phyloP scores from a whole-genome alignment of 2,329 filamentous ascomycete species.

The Mycosphaerella sp. region DNA sequence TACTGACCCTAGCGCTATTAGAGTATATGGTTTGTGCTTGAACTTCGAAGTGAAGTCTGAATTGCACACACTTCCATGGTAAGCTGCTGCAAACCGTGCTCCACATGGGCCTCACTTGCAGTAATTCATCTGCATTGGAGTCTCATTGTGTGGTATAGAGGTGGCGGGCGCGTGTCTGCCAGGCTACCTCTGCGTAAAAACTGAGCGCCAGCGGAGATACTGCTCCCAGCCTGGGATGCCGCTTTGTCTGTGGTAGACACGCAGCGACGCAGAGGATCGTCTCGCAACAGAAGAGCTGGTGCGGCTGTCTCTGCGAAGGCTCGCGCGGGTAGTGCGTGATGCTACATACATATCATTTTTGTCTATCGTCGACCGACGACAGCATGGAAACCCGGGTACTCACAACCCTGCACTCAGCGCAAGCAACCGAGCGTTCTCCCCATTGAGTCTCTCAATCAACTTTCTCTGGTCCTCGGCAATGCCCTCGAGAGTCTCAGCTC shows the following conservation, averaged over 20 bases:
- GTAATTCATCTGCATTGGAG: background rate
- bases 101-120: background rate
- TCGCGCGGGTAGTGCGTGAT: no score
- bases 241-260: background rate
- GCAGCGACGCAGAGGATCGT: background rate
- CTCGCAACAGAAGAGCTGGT: background rate
- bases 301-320: no score
- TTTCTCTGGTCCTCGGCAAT: conserved; percentile 13
- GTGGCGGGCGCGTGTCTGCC: background rate
- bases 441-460: conserved; percentile 12
- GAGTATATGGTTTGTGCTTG: background rate
- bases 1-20: background rate
- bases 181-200: background rate
- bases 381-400: no score
- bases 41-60: background rate
- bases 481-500: background rate
- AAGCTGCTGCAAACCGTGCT: background rate
- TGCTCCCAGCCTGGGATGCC: background rate
- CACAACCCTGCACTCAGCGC: background rate
- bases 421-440: conserved; percentile 1
- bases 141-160: no score
- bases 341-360: no score
- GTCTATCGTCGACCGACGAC: background rate
- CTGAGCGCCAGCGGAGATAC: background rate
- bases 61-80: background rate